Percentiles rank a stretch among this genome's conserved stretches.
Conservation (phyloP, 2,329 filamentous ascomycete species). For the Venturia effusa region DNA sequence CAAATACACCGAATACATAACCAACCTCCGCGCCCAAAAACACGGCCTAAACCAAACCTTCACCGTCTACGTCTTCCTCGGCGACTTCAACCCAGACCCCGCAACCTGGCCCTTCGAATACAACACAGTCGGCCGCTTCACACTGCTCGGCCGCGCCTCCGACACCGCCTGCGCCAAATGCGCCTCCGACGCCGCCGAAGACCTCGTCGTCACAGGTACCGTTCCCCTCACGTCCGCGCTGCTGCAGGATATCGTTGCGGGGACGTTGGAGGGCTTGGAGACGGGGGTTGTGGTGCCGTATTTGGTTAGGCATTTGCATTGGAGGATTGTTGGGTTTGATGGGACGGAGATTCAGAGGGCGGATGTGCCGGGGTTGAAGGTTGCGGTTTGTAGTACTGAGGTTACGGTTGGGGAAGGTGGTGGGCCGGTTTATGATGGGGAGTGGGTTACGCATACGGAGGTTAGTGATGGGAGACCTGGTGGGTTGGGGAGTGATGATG, state of each 20-base stretch:
- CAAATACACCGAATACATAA: constrained; percentile 25
- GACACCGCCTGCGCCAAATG: constrained; percentile 23
- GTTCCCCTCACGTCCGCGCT: constrained; percentile 29
- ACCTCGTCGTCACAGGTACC: constrained; percentile 27
- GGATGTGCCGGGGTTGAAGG: constrained; percentile 14
- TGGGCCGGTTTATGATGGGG: constrained; percentile 10
- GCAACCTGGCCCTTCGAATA: constrained; percentile 25
- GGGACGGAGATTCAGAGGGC: constrained; percentile 12
- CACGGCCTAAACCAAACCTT: constrained; percentile 25
- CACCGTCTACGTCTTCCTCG: constrained; percentile 27
- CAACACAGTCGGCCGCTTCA: constrained; percentile 26
- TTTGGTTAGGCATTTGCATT: constrained; percentile 13
- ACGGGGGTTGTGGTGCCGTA: constrained; percentile 19
- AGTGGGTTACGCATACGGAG: constrained; percentile 10
- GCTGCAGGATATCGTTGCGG: constrained; percentile 21
- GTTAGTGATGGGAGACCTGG: constrained; percentile 15
- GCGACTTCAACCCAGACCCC: constrained; percentile 20
- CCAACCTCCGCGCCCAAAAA: constrained; percentile 25
- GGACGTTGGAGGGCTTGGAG: constrained; percentile 20
- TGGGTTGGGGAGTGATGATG: constrained; percentile 2
- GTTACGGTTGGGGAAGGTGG: constrained; percentile 14
- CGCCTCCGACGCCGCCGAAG: constrained; percentile 19
- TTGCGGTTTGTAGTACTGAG: constrained; percentile 13
- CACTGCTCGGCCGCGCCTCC: not conserved
- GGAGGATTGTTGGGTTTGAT: constrained; percentile 13